Base-by-base conservation (phyloP, 179 eudicot species). In the Nepenthes alata region DNA sequence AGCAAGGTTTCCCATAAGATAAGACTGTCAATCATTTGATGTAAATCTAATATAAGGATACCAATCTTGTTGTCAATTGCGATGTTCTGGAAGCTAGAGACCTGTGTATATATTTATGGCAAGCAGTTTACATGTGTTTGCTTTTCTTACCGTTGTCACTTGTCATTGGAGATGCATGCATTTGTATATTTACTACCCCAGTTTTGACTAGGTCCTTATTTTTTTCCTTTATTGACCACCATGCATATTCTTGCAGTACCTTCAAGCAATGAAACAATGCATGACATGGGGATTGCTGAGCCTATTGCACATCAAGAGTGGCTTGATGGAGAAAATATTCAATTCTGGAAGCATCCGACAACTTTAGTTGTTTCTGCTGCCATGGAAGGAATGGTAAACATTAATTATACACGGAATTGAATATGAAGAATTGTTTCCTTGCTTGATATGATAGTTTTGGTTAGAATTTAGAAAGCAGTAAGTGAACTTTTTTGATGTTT, bases 281-380 rank as follows among this genome's bases (percentile, higher is more conserved):
- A 55, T 64, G 72, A 71, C 60, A 60, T 39, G 59, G 76, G 47
- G 70, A 38, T 25, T 56, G 61, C 62, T 47, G 70, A 63, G 64
- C 67, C 68, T 68, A 66, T 63, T 44, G 63, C 72, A 53, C 45
- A 70, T 60, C 62, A 72, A 15, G 83, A 70, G 60, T 55, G 64
- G 76, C 71, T 60, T 11, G 35, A 53, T 70, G 82, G 61, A 59
- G 85, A 78, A 69, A 73, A 72, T 63, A 47, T 60, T 76, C 74
- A 63, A 16, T 65, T 63, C 58, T 66, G 73, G 66, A 73, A 75
- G 70, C 72, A 72, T 49, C 67, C 65, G n/a, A 44, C 44, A 47
- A 56, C 75, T 67, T 61, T 66, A 56, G 66, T 12, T 52, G 70
- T 76, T 68, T 72, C 72, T 68, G 69, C 76, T 35, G 61, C 75